A percentile compares a stretch with the other conserved stretches of the same genome.
Conservation (phyloP, 1,284 basidiomycete species). For the Sporisorium graminicola region DNA sequence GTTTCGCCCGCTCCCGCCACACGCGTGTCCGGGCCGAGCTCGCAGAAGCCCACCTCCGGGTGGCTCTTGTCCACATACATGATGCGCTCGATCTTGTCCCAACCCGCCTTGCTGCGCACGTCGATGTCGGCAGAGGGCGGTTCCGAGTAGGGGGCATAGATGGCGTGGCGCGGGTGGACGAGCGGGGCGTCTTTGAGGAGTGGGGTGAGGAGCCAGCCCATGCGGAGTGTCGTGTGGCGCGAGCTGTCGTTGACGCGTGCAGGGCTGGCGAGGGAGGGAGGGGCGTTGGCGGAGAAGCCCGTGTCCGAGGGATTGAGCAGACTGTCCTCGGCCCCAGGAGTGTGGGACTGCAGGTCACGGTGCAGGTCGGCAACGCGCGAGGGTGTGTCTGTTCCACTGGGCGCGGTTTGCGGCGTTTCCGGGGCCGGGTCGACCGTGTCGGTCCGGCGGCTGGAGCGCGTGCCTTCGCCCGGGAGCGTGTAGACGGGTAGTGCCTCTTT, state of each 20-base stretch:
- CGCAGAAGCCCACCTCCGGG: constrained; percentile 65
- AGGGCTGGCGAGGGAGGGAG: background rate
- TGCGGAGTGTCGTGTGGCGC: constrained; percentile 27
- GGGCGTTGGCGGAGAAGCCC: constrained; percentile 34
- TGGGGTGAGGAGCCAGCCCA: constrained; percentile 62
- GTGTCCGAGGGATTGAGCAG: constrained; percentile 39
- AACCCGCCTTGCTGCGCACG: constrained; percentile 22
- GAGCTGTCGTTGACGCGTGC: constrained; percentile 7
- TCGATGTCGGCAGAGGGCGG: constrained; percentile 12
- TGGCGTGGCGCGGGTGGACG: constrained; percentile 61
- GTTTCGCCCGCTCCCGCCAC: constrained; percentile 53
- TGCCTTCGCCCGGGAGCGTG: constrained; percentile 43
- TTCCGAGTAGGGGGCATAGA: constrained; percentile 31
- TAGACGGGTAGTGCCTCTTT: constrained; percentile 48
- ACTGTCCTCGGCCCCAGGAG: constrained; percentile 21
- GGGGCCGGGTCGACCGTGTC: constrained; percentile 9
- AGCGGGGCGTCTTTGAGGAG: constrained; percentile 61
- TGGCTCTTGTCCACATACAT: constrained; percentile 50
- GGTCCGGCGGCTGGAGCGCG: constrained; percentile 29
- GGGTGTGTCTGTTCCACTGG: constrained; percentile 16
- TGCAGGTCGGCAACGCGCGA: constrained; percentile 21
- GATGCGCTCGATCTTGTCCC: constrained; percentile 27
- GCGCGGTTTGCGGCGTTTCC: background rate
- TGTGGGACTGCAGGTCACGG: constrained; percentile 20
- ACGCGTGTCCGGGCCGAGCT: constrained; percentile 40